Percentiles rank a stretch among this genome's conserved stretches.
These are phyloP conservation scores for Allium fistulosum DNA, from an alignment of 106 monocot species.

Conservation along the genomic window DNA sequence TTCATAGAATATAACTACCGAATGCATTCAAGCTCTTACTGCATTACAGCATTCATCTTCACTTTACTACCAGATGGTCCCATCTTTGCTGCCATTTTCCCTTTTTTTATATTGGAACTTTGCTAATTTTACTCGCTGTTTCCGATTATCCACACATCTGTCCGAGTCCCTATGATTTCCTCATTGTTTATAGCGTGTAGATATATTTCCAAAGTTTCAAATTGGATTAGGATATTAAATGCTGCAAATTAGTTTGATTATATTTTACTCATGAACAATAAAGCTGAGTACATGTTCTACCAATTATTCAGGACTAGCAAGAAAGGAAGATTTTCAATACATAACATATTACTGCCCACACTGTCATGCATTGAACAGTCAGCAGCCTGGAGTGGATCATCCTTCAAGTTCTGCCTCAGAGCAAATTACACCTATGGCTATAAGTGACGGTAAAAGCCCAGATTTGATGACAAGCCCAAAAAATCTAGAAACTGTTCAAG, in stretches of 20 bases:
- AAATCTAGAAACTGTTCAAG: conserved; percentile 14
- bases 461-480: conserved; percentile 4
- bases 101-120: too few relatives aligned
- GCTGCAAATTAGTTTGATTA: neutral
- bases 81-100: too few relatives aligned
- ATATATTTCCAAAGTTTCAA: too few relatives aligned
- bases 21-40: too few relatives aligned
- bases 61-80: too few relatives aligned
- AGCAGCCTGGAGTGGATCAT: conserved; percentile 26
- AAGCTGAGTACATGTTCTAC: neutral
- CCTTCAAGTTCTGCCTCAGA: conserved; percentile 17
- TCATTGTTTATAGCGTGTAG: neutral
- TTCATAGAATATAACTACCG: too few relatives aligned
- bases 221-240: neutral
- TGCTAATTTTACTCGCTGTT: too few relatives aligned
- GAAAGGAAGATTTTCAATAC: conserved; percentile 83
- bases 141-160: too few relatives aligned
- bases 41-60: too few relatives aligned
- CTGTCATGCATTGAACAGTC: conserved; percentile 67
- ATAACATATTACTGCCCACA: conserved; percentile 91
- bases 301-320: conserved; percentile 61
- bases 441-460: neutral
- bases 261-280: neutral
- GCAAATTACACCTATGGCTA: conserved; percentile 11
- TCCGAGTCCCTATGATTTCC: neutral